Evolutionary conservation across 805 yeast species (phyloP).

Genomic region (Starmerella riodocensis): DNA sequence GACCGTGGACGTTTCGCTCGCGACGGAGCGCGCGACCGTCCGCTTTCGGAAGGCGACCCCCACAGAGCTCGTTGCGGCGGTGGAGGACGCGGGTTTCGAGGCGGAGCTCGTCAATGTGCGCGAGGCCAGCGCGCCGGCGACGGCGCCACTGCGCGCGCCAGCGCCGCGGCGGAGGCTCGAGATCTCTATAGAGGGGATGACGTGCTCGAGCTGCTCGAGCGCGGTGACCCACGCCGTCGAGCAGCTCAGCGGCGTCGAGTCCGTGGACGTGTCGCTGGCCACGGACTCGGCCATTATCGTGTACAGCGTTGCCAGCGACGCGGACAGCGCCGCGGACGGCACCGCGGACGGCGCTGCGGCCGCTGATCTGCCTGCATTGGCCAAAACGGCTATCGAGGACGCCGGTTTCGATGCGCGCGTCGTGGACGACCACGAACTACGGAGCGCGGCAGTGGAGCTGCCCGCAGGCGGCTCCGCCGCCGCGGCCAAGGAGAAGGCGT

Average conservation of each 20-base stretch:
- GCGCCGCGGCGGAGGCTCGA: slow-evolving; percentile 12
- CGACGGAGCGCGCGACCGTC: slow-evolving; percentile 62
- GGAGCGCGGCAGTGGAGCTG: too few relatives aligned
- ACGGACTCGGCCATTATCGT: slow-evolving; percentile 58
- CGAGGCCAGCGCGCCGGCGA: not conserved
- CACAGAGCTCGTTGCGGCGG: slow-evolving; percentile 36
- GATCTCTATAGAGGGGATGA: slow-evolving; percentile 57
- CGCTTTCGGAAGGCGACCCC: slow-evolving; percentile 33
- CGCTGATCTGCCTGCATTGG: slow-evolving; percentile 23
- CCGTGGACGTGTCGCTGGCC: slow-evolving; percentile 53
- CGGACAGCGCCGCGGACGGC: slow-evolving; percentile 58
- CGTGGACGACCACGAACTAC: not conserved
- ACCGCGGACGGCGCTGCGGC: slow-evolving; percentile 36
- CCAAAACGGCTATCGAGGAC: slow-evolving; percentile 52
- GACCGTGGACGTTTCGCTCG: slow-evolving; percentile 49
- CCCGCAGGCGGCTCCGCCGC: slow-evolving; percentile 3
- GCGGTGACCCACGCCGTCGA: slow-evolving; percentile 47
- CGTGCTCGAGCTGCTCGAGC: slow-evolving; percentile 75
- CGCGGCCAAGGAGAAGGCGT: not conserved
- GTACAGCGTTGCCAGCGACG: slow-evolving; percentile 33
- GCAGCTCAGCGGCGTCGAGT: slow-evolving; percentile 37
- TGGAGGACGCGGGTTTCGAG: slow-evolving; percentile 72
- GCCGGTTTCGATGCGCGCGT: slow-evolving; percentile 54
- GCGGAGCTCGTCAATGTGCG: slow-evolving; percentile 24
- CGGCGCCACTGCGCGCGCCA: not conserved